Base-by-base conservation (phyloP, 345 rosid genomes). In the Nasturtium officinale region DNA sequence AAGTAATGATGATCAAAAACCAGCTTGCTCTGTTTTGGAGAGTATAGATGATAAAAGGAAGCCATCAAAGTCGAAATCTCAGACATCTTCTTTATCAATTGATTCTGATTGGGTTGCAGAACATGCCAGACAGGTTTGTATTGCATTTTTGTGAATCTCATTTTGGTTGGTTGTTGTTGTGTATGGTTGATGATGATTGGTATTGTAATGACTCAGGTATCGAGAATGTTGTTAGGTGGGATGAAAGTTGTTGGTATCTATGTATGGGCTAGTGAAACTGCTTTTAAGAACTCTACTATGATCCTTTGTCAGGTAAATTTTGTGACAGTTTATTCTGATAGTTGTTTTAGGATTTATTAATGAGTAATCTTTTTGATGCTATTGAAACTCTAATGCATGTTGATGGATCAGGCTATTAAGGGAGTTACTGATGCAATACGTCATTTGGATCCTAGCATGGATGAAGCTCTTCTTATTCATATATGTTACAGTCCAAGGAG, bases 81-180 rank as follows among this genome's bases (percentile, higher is more conserved):
- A 82, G 81, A 46, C 80, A 0, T 77, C 90, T 60, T 81, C 91
- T 33, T 16, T 94, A 75, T 40, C 50, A 12, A 78, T 94, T 13
- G 98, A 91, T 77, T 78, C 63, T 13, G 97, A 89, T 28, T 94
- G 98, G 98, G 87, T 91, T 3, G 90, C 96, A 0, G 97, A 94
- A 78, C 98, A 94, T 58, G 95, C 97, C 28, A 87, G 91, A 21
- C 96, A 94, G 89, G 98, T 94, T n/a, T 61, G 33, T 48, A 29
- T 40, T 58, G 69, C 40, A 25, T 35, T 57, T 57, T 55, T 23
- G 17, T 38, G n/a, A 61, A 18, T 69, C 37, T 3, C 3, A 20
- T 32, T 29, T 3, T 59, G 28, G 40, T 3, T 59, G 28, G 21
- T 23, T 48, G 69, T 23, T 23, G 16, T 15, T 67, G 45, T 30